A percentile compares a stretch with the other conserved stretches of the same genome.
These are phyloP conservation scores for Ophiostoma triangulosporum DNA, from an alignment of 2,329 filamentous ascomycete species.

Conservation along the genomic window DNA sequence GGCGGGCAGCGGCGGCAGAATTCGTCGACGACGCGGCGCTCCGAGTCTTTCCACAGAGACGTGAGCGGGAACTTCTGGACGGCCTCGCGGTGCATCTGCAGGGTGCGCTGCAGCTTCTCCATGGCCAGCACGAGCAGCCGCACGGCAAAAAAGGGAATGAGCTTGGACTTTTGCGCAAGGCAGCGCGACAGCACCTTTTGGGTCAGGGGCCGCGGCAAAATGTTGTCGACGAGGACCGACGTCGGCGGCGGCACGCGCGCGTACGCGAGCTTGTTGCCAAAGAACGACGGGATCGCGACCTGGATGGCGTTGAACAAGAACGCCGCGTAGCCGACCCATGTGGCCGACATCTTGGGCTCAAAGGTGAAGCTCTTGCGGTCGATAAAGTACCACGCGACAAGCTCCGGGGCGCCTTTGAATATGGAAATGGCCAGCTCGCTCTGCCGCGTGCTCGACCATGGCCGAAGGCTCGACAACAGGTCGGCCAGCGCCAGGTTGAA, in stretches of 20 bases:
- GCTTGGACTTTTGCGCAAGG: conserved; percentile 59
- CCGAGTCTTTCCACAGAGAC: conserved; percentile 54
- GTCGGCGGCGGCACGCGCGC: conserved; percentile 62
- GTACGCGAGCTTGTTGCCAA: conserved; percentile 52
- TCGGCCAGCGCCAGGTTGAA: conserved; percentile 68
- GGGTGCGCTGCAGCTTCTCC: conserved; percentile 55
- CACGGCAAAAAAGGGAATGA: conserved; percentile 74
- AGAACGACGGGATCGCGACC: conserved; percentile 56
- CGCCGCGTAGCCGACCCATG: conserved; percentile 88
- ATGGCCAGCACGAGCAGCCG: conserved; percentile 68
- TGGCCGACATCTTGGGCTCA: conserved; percentile 81
- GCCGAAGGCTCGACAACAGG: conserved; percentile 65
- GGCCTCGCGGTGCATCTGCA: conserved; percentile 45
- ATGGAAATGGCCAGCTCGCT: conserved; percentile 69
- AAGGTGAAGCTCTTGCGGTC: conserved; percentile 70
- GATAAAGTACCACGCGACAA: conserved; percentile 77
- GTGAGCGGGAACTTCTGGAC: not conserved
- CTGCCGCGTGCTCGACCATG: conserved; percentile 70
- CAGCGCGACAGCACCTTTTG: conserved; percentile 70
- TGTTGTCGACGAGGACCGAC: conserved; percentile 67
- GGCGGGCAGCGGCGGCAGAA: conserved; percentile 69
- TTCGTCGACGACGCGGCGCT: conserved; percentile 52
- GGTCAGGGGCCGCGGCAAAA: conserved; percentile 70
- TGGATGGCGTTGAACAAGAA: conserved; percentile 74
- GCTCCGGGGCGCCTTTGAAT: conserved; percentile 69